Conservation (phyloP, 768 basidiomycete species). For the Trametopsis cervina region DNA sequence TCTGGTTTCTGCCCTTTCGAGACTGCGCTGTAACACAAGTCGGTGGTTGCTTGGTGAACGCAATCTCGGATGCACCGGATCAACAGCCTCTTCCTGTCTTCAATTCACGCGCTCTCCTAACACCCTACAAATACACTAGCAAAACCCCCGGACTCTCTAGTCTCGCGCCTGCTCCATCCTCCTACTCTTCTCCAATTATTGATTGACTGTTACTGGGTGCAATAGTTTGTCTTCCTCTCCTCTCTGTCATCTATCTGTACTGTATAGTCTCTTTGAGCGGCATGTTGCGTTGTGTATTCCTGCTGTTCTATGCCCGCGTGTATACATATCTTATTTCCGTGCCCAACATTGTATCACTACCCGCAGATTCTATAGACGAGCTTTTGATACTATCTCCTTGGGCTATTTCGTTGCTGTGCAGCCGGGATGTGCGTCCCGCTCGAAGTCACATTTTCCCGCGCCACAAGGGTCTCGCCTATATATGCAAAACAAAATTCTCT, state of each 20-base stretch:
- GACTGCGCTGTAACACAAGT: conserved; percentile 6
- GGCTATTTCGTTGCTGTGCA: too few species aligned
- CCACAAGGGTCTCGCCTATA: too few species aligned
- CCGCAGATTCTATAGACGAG: too few species aligned
- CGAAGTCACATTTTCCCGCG: too few species aligned
- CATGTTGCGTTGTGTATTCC: not conserved
- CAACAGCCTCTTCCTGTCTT: not conserved
- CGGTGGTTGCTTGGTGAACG: not conserved
- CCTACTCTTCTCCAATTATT: not conserved
- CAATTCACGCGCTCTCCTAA: not conserved
- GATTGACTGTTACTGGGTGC: not conserved
- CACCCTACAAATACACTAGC: not conserved
- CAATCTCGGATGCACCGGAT: not conserved
- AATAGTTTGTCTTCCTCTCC: too few species aligned
- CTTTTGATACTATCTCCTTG: too few species aligned
- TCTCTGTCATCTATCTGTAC: too few species aligned
- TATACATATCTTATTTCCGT: not conserved
- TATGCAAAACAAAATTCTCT: too few species aligned
- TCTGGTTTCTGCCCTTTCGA: conserved; percentile 1
- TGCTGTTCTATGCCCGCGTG: not conserved
- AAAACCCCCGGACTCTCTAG: not conserved
- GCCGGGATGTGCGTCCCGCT: too few species aligned
- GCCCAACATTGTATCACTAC: not conserved
- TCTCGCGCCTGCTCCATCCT: not conserved
- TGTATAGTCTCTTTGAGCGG: not conserved